Conservation (phyloP, 257 asterid species). For the Lithospermum erythrorhizon region DNA sequence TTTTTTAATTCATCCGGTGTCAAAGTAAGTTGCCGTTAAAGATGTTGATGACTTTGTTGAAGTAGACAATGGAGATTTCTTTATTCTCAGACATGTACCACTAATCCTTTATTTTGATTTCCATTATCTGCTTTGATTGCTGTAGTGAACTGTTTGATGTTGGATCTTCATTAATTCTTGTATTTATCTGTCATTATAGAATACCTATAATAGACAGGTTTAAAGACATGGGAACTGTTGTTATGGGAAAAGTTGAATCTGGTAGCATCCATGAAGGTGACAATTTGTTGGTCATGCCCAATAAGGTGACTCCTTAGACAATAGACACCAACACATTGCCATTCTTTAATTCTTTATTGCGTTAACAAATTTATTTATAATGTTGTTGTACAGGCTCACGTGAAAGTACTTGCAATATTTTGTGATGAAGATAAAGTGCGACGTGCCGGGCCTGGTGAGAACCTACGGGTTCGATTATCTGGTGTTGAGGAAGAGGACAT, state of each 20-base stretch:
- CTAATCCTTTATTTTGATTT: too few relatives aligned
- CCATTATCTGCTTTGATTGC: neutral
- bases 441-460: conserved; percentile 87
- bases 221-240: conserved; percentile 93
- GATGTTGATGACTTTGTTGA: too few relatives aligned
- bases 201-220: conserved; percentile 83
- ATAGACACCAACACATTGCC: neutral
- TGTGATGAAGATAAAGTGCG: conserved; percentile 66
- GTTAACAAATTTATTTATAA: neutral
- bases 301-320: conserved; percentile 44
- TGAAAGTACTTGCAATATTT: conserved; percentile 65
- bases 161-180: neutral
- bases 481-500: conserved; percentile 91
- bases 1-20: neutral
- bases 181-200: conserved; percentile 26
- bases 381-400: conserved; percentile 44
- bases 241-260: conserved; percentile 95
- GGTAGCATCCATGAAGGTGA: conserved; percentile 88
- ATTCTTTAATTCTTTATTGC: neutral
- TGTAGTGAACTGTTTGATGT: neutral
- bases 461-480: conserved; percentile 76
- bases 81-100: neutral
- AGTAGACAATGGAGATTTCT: too few relatives aligned
- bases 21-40: neutral
- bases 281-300: conserved; percentile 76